Evolutionary conservation across 2,329 filamentous ascomycete genomes (phyloP).

Genomic region (Monilinia vaccinii-corymbosi): DNA sequence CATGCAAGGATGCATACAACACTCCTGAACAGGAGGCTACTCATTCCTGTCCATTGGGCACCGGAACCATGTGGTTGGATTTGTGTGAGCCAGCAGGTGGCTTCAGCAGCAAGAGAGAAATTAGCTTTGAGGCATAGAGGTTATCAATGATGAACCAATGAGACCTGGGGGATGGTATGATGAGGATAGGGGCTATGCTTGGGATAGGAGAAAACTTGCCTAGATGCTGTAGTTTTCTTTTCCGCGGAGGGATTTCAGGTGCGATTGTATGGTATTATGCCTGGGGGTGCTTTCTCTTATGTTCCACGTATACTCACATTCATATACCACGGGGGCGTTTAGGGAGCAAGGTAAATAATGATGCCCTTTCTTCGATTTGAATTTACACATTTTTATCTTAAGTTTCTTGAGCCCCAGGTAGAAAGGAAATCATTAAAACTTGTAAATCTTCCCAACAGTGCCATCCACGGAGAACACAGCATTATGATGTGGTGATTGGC

Average conservation of each 20-base stretch:
- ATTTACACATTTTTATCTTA: background rate
- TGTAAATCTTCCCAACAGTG: too few relatives aligned
- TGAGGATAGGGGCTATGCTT: background rate
- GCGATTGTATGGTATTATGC: background rate
- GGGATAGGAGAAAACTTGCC: background rate
- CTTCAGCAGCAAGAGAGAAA: slow-evolving; percentile 4
- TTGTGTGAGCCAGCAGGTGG: background rate
- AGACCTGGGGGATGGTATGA: too few relatives aligned
- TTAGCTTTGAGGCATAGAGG: slow-evolving; percentile 3
- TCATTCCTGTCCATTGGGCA: background rate
- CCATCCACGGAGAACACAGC: background rate
- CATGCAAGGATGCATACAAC: slow-evolving; percentile 9
- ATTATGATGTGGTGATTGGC: background rate
- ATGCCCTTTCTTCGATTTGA: slow-evolving; percentile 8
- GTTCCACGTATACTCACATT: slow-evolving; percentile 1
- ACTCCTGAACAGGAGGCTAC: slow-evolving; percentile 4
- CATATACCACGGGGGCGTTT: slow-evolving; percentile 3
- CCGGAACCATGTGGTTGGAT: slow-evolving; percentile 7
- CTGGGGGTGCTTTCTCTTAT: background rate
- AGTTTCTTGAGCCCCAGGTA: background rate
- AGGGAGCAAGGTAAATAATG: slow-evolving; percentile 8
- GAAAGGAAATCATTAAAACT: background rate
- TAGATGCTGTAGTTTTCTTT: background rate
- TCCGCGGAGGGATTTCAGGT: too few relatives aligned
- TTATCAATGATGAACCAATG: background rate